Evolutionary conservation across 306 rosid genomes (phyloP), one percentile per base, ranked within the genome.

Genomic region (Cucurbita ficifolia): DNA sequence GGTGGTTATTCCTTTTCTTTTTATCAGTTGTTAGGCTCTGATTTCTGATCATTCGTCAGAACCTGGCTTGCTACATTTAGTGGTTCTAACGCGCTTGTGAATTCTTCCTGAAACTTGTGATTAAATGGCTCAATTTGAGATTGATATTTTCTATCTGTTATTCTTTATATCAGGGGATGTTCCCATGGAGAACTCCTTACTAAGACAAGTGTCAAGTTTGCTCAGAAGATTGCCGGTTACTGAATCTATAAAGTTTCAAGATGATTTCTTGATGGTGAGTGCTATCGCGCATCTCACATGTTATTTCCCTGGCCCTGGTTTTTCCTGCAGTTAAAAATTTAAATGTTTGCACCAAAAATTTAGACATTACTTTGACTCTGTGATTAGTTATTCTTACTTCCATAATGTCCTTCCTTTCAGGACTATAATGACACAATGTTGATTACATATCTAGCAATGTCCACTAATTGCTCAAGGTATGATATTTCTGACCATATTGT

Each of bases 381-480:
- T 70, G 22, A 70, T 29, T 48, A 24, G 43, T 69, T 64, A 51
- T 52, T 29, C 36, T 76, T 61, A 54, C 65, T 45, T 77, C 49
- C 51, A 57, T 75, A 65, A 21, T n/a, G 38, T 40, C 77, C 65
- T 50, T 54, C 18, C 29, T 73, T 79, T 58, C 75, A 94, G 99
- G 99, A 90, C 76, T 91, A 91, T 83, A 94, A 88, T 78, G 96
- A 94, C 82, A 94, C 99, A 19, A 76, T 91, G 80, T 77, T 94
- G 87, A 79, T 91, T 77, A 83, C 95, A 52, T 89, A 91, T 81
- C 90, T 94, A 59, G 96, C 99, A 68, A 87, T 89, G 96, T 86
- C 87, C 86, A 94, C 99, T 81, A 91, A 89, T 83, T 91, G 99
- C 82, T 94, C 97, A 79, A 94, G 98, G 98, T 94, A 83, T 77